Conservation (phyloP, 2,329 filamentous ascomycete species). For the Sodiomyces alkalinus region DNA sequence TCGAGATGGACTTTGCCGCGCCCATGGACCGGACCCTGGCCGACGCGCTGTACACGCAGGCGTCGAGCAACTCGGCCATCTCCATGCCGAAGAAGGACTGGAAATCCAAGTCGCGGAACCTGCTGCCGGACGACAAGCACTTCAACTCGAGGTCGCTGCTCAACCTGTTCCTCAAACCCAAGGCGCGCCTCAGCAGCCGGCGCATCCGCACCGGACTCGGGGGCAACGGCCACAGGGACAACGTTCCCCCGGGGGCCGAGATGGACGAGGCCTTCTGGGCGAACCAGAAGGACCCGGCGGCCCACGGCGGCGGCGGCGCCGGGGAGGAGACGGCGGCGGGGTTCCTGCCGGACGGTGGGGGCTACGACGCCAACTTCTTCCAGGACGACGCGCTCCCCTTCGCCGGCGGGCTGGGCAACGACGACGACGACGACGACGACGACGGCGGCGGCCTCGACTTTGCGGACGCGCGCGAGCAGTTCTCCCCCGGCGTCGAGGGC, state of each 20-base stretch:
- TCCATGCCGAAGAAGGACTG: slow-evolving; percentile 85
- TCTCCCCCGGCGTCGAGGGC: slow-evolving; percentile 49
- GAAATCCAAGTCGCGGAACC: slow-evolving; percentile 84
- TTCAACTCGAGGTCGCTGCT: slow-evolving; percentile 90
- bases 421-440: no score
- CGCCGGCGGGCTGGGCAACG: slow-evolving; percentile 39
- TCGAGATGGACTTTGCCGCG: slow-evolving; percentile 79
- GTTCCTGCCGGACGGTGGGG: slow-evolving; percentile 46
- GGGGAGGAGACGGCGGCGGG: slow-evolving; percentile 41
- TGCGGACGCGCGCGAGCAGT: slow-evolving; percentile 65
- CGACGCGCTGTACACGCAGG: slow-evolving; percentile 68
- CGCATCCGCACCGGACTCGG: slow-evolving; percentile 36
- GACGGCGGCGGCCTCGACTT: slow-evolving; percentile 64
- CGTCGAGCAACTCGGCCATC: slow-evolving; percentile 66
- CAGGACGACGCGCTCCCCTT: slow-evolving; percentile 70
- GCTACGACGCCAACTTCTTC: slow-evolving; percentile 97
- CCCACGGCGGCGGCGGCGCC: slow-evolving; percentile 14
- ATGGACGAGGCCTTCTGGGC: slow-evolving; percentile 98
- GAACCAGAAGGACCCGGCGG: slow-evolving; percentile 41
- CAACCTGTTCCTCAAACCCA: slow-evolving; percentile 86
- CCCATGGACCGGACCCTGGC: slow-evolving; percentile 57
- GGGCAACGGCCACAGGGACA: slow-evolving; percentile 24
- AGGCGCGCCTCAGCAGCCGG: slow-evolving; percentile 62
- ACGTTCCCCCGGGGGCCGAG: slow-evolving; percentile 51
- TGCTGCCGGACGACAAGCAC: slow-evolving; percentile 94